Percentiles rank a stretch among this genome's conserved stretches.
phyloP scores from a whole-genome alignment of 495 filamentous ascomycete genomes.

The Aspergillus sparsus region DNA sequence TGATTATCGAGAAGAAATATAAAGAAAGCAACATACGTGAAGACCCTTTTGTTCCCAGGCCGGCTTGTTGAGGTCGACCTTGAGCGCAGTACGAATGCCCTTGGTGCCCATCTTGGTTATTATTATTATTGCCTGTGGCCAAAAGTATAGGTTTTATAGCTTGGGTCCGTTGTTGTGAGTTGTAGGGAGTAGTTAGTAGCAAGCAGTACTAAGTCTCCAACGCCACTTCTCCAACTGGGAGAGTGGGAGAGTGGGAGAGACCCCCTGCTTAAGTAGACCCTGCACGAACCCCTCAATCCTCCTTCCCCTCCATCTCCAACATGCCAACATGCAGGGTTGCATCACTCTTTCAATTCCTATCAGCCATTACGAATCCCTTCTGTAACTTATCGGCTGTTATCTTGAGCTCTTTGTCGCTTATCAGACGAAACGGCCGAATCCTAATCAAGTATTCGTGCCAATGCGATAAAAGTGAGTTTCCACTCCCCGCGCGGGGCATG shows the following conservation, averaged over 20 bases:
- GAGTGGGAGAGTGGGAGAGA: background rate
- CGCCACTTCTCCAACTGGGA: background rate
- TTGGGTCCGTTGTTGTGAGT: too few species aligned
- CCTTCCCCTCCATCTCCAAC: background rate
- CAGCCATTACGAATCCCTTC: too few species aligned
- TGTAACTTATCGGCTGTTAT: too few species aligned
- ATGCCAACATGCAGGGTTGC: background rate
- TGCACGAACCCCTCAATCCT: background rate
- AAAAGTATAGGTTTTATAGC: background rate
- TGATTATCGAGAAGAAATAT: background rate
- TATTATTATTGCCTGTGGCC: background rate
- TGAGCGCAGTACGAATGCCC: slow-evolving; percentile 70
- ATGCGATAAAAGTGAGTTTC: background rate
- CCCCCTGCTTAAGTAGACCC: background rate
- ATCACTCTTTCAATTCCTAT: background rate
- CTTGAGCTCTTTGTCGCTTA: too few species aligned
- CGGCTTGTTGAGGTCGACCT: slow-evolving; percentile 77
- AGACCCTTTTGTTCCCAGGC: slow-evolving; percentile 71
- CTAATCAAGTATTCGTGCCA: background rate
- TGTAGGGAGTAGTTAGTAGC: background rate
- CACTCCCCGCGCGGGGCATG: background rate
- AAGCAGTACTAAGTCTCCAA: background rate
- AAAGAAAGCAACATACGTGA: slow-evolving; percentile 59
- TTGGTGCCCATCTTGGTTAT: slow-evolving; percentile 52
- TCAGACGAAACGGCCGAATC: too few species aligned